Evolutionary conservation across 495 filamentous ascomycete genomes (phyloP).

Genomic region (Cenococcum geophilum): DNA sequence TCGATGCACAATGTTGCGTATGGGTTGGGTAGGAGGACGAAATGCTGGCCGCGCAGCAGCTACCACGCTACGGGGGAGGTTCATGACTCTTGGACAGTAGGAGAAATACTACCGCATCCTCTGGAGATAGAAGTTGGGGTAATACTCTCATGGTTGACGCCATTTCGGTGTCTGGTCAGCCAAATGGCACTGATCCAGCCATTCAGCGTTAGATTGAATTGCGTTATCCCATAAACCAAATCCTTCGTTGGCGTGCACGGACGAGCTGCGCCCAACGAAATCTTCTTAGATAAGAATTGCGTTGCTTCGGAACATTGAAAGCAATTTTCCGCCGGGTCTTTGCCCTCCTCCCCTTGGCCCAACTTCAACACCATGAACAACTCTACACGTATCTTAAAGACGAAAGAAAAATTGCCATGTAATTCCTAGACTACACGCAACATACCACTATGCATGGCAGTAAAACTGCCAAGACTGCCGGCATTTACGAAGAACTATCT

Average conservation of each 20-base stretch:
- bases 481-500: too few relatives aligned
- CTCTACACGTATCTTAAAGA: too few relatives aligned
- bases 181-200: neutral
- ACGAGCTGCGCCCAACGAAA: too few relatives aligned
- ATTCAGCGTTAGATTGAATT: neutral
- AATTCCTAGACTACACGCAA: too few relatives aligned
- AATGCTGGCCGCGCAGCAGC: slow-evolving; percentile 8
- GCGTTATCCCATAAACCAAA: neutral
- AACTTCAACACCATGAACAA: too few relatives aligned
- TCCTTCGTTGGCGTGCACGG: neutral
- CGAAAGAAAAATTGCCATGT: too few relatives aligned
- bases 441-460: too few relatives aligned
- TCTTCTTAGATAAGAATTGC: too few relatives aligned
- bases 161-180: neutral
- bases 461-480: too few relatives aligned
- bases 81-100: slow-evolving; percentile 11
- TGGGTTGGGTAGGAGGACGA: neutral
- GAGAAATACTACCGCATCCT: neutral
- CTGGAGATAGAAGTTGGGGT: neutral
- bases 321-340: too few relatives aligned
- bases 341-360: too few relatives aligned
- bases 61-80: slow-evolving; percentile 20
- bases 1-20: neutral
- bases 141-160: neutral
- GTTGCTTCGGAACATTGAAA: too few relatives aligned